These are phyloP conservation scores for Alternaria postmessia DNA, from an alignment of 2,329 filamentous ascomycete species.

Conservation along the genomic window DNA sequence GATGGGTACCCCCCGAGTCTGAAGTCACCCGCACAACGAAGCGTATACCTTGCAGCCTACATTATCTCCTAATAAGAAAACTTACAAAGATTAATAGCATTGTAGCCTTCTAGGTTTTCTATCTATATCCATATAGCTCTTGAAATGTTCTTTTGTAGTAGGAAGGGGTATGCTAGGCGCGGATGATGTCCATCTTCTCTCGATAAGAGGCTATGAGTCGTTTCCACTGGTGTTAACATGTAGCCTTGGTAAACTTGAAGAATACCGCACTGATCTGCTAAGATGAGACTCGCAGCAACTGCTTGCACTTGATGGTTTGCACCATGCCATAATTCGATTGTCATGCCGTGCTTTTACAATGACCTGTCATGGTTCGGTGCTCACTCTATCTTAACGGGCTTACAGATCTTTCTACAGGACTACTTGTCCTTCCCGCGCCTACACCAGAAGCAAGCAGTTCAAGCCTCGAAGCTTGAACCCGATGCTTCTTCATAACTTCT, in stretches of 20 bases:
- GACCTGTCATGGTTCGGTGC: background rate
- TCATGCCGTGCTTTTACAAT: background rate
- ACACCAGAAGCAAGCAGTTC: constrained; percentile 63
- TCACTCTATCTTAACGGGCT: constrained; percentile 4
- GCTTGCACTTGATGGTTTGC: background rate
- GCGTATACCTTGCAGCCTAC: too few species aligned
- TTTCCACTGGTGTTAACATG: too few species aligned
- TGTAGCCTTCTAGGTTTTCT: too few species aligned
- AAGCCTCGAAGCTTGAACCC: constrained; percentile 79
- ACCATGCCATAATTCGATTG: background rate
- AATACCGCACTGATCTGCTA: too few species aligned
- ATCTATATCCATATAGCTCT: too few species aligned
- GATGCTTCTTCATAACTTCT: constrained; percentile 86
- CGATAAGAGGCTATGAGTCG: too few species aligned
- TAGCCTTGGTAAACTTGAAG: too few species aligned
- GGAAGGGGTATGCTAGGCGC: too few species aligned
- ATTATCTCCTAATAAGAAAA: too few species aligned
- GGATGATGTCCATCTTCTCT: too few species aligned
- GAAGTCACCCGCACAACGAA: background rate
- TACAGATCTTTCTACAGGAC: constrained; percentile 17
- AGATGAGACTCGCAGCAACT: background rate
- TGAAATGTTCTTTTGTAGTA: too few species aligned
- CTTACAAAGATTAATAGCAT: too few species aligned
- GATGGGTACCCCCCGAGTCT: constrained; percentile 1
- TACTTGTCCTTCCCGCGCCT: constrained; percentile 41